These are phyloP conservation scores for Pseudonitzschia pungens DNA, from an alignment of 108 stramenopile species.

Conservation along the genomic window DNA sequence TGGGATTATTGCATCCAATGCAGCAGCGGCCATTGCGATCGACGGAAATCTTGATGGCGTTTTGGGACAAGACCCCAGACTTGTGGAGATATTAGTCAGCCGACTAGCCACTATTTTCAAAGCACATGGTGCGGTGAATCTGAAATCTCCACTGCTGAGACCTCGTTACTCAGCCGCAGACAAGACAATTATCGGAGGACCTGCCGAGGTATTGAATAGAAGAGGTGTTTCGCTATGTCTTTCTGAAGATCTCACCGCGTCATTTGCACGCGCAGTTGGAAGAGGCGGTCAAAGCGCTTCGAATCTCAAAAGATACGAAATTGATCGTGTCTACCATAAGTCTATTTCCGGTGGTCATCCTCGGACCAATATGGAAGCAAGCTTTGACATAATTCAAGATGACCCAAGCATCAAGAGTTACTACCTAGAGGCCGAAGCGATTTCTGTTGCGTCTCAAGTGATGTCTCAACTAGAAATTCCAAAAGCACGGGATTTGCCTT, in stretches of 20 bases:
- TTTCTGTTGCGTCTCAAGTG: conserved; percentile 59
- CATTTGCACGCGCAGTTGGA: conserved; percentile 74
- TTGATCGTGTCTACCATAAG: conserved; percentile 63
- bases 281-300: conserved; percentile 64
- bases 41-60: conserved; percentile 56
- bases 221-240: conserved; percentile 57
- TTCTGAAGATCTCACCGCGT: conserved; percentile 67
- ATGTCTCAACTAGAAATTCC: conserved; percentile 33
- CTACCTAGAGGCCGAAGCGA: conserved; percentile 61
- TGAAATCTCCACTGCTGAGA: conserved; percentile 61
- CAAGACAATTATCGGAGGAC: conserved; percentile 27
- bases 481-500: conserved; percentile 25
- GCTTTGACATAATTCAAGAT: conserved; percentile 80
- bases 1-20: conserved; percentile 61
- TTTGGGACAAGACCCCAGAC: conserved; percentile 67
- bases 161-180: conserved; percentile 40
- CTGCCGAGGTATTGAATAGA: conserved; percentile 63
- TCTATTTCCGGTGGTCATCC: conserved; percentile 78
- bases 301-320: conserved; percentile 72
- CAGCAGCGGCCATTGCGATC: conserved; percentile 64
- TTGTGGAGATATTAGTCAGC: conserved; percentile 53
- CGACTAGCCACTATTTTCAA: conserved; percentile 52
- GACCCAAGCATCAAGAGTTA: conserved; percentile 39
- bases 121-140: conserved; percentile 70
- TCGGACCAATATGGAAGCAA: conserved; percentile 71